phyloP scores from a whole-genome alignment of 805 yeast species.

The Lachancea mirantina region DNA sequence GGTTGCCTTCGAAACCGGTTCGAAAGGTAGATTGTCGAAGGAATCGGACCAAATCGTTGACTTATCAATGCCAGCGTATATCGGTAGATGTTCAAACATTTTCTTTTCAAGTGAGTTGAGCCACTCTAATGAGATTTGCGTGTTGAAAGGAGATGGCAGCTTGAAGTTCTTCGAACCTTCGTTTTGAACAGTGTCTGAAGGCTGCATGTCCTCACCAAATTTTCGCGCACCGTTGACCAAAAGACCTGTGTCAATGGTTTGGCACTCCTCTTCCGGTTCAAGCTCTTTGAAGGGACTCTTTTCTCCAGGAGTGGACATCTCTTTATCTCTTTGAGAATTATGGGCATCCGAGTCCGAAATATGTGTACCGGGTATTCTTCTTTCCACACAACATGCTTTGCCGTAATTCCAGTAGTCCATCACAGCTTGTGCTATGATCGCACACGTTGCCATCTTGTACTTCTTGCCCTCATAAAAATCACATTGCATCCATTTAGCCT shows the following conservation, averaged over 20 bases:
- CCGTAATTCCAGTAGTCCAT: conserved; percentile 76
- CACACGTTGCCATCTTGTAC: conserved; percentile 63
- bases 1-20: conserved; percentile 59
- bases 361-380: conserved; percentile 34
- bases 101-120: conserved; percentile 30
- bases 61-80: conserved; percentile 21
- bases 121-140: conserved; percentile 27
- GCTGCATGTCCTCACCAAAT: conserved; percentile 30
- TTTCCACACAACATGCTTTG: conserved; percentile 57
- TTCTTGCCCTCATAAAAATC: conserved; percentile 69
- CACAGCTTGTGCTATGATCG: conserved; percentile 62
- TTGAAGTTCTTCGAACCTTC: conserved; percentile 5
- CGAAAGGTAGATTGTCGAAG: conserved; percentile 32
- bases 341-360: conserved; percentile 14
- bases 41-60: conserved; percentile 17
- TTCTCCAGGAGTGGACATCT: background rate
- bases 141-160: conserved; percentile 29
- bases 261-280: conserved; percentile 6
- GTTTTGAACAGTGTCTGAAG: conserved; percentile 9
- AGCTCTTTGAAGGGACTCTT: conserved; percentile 1
- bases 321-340: conserved; percentile 1
- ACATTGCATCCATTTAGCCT: conserved; percentile 75
- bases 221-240: no score
- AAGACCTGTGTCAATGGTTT: conserved; percentile 33
- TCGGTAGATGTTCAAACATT: conserved; percentile 30